Percentiles rank a stretch among this genome's conserved stretches.
Conservation (phyloP, 768 basidiomycete genomes). For the Boletus vermiculosoides region DNA sequence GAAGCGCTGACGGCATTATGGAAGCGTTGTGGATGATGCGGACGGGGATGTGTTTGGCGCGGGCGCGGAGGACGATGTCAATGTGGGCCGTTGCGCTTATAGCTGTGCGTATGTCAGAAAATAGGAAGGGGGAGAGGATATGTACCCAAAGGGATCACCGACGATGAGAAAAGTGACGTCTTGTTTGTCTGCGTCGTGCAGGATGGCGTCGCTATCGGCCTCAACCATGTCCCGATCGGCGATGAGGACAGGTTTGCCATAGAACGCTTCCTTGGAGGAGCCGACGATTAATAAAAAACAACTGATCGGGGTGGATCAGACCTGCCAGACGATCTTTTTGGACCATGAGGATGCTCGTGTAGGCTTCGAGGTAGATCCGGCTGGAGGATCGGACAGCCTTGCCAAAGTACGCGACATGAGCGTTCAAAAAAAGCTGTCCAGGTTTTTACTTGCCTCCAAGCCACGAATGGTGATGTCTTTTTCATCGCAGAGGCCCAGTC, state of each 20-base stretch:
- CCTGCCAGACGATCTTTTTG: slow-evolving; percentile 80
- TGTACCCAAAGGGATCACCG: slow-evolving; percentile 94
- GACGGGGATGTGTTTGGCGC: slow-evolving; percentile 72
- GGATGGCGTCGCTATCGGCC: slow-evolving; percentile 86
- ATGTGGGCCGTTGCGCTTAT: slow-evolving; percentile 89
- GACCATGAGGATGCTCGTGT: slow-evolving; percentile 96
- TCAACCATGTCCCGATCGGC: slow-evolving; percentile 99
- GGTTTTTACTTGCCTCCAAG: slow-evolving; percentile 59
- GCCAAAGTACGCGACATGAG: neutral
- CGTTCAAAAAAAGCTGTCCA: neutral
- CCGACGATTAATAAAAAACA: neutral
- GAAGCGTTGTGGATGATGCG: slow-evolving; percentile 95
- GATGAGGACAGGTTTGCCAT: slow-evolving; percentile 78
- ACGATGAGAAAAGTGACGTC: slow-evolving; percentile 91
- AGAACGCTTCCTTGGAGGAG: slow-evolving; percentile 76
- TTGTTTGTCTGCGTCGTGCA: slow-evolving; percentile 71
- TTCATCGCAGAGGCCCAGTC: slow-evolving; percentile 91
- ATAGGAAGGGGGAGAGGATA: neutral
- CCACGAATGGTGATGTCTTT: slow-evolving; percentile 93
- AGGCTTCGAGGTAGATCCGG: slow-evolving; percentile 95
- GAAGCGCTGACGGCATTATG: slow-evolving; percentile 94
- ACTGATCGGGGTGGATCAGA: slow-evolving; percentile 10
- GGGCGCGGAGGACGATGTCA: slow-evolving; percentile 91
- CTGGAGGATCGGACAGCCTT: slow-evolving; percentile 68
- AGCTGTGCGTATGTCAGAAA: neutral